Base-by-base conservation (phyloP, 257 asterid genomes). In the Cinchona pubescens region DNA sequence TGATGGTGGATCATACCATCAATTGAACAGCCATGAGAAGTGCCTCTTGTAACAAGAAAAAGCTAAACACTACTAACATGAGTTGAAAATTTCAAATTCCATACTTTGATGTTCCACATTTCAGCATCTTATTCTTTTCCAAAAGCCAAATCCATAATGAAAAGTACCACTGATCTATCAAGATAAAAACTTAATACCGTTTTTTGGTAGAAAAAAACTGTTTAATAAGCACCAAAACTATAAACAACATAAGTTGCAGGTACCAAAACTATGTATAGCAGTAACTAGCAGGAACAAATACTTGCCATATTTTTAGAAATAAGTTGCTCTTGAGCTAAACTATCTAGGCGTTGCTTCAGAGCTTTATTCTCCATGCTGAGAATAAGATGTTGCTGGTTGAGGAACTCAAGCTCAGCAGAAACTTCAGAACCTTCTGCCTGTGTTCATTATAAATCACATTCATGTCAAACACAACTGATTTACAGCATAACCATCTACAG, bases 361-460 rank as follows among this genome's bases (percentile, higher is more conserved):
- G 99, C 88, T 83, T 92, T 92, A 82, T 90, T 94, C 85, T 92
- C 98, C 99, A 94, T 85, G 90, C 83, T 86, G 72, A 92, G 88
- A 76, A 94, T 94, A 84, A 94, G 89, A 85, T 82, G 87, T 83
- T 88, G 90, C 90, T 90, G 96, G 87, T 92, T 92, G 75, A 88
- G 89, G 83, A 92, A 94, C 81, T 92, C 96, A 53, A 92, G 91
- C 86, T 94, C 96, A 55, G 98, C 98, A 81, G 96, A 88, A 67
- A 88, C 88, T 85, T 87, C 97, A 76, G 91, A 84, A 79, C 94
- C 91, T 85, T 94, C 96, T 71, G 91, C 92, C 99, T 94, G 88
- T 75, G 79, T 73, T 79, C 65, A 72, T 67, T 61, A 76, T 60
- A 78, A 80, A 40, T 75, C 37, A 55, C 61, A 74, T 40, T 46